Base-by-base conservation (phyloP, 306 rosid genomes). In the Abrus pulchellus region DNA sequence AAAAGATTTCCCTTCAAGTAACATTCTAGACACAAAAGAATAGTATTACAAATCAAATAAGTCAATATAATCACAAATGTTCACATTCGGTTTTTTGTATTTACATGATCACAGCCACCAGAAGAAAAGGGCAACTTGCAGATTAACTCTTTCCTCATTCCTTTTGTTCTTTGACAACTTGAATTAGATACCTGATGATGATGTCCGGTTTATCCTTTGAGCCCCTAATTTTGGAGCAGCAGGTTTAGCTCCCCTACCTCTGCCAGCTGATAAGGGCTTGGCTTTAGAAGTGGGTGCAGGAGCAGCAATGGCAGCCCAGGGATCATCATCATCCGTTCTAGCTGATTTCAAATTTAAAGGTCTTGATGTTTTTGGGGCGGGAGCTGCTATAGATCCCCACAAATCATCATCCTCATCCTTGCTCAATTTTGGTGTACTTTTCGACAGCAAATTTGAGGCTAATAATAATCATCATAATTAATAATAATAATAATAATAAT, bases 291-390 rank as follows among this genome's bases (percentile, higher is more conserved):
- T 85, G 52, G 99, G 99, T 28, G 91, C 92, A 20, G 99, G 99
- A 75, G 99, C 98, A 60, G 99, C 99, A 81, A 96, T 96, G 76
- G 97, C 89, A 76, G 96, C 97, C 99, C 99, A 96, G 10, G 98
- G 99, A 83, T 96, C 99, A 76, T 92, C 97, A 54, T 87, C 94
- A 43, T 84, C 89, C 43, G 88, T 32, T 61, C 11, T 33, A 40
- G 29, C 71, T 66, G 70, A 57, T 72, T 87, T 96, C 72, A 89
- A 64, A 80, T 83, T 89, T 84, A 87, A 83, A 14, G 97, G 78
- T 76, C 87, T 91, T 47, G 96, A 77, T 59, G 76, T 59, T 83
- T 89, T 88, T 55, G 98, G 99, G 85, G 98, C 97, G 44, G 99
- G 98, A 29, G 97, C 98, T 11, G 99, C 98, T 63, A 93, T 93